phyloP scores from a whole-genome alignment of 306 rosid genomes.

The Dalbergia cultrata region DNA sequence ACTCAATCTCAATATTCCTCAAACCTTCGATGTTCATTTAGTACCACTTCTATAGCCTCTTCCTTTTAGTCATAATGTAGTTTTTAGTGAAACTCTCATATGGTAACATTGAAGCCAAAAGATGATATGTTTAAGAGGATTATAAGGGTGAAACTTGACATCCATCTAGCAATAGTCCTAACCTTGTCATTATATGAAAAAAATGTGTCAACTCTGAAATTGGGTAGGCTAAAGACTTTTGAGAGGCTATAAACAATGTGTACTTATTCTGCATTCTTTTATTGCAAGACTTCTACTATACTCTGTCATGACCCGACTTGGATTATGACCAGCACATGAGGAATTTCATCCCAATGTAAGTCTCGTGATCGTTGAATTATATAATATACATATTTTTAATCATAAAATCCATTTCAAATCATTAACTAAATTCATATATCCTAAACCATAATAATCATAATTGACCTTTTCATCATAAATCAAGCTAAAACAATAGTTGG shows the following conservation, averaged over 20 bases:
- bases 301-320: constrained; percentile 28
- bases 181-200: constrained; percentile 87
- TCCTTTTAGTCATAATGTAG: constrained; percentile 71
- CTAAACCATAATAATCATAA: too few species aligned
- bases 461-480: too few species aligned
- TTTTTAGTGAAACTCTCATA: constrained; percentile 63
- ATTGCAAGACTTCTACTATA: constrained; percentile 63
- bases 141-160: constrained; percentile 92
- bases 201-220: constrained; percentile 85
- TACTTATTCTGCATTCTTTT: constrained; percentile 68
- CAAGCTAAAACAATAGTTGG: too few species aligned
- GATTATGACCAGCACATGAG: too few species aligned
- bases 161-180: constrained; percentile 82
- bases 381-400: too few species aligned
- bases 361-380: too few species aligned
- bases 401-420: too few species aligned
- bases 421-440: too few species aligned
- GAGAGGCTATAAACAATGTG: constrained; percentile 98
- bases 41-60: too few species aligned
- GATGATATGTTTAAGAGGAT: constrained; percentile 89
- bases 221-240: constrained; percentile 90
- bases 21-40: constrained; percentile 77
- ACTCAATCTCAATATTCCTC: constrained; percentile 71
- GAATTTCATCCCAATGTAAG: too few species aligned
- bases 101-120: constrained; percentile 80